Evolutionary conservation across 2,329 filamentous ascomycete genomes (phyloP), one percentile per base, ranked within the genome.

Genomic region (Lecanosticta acicola): DNA sequence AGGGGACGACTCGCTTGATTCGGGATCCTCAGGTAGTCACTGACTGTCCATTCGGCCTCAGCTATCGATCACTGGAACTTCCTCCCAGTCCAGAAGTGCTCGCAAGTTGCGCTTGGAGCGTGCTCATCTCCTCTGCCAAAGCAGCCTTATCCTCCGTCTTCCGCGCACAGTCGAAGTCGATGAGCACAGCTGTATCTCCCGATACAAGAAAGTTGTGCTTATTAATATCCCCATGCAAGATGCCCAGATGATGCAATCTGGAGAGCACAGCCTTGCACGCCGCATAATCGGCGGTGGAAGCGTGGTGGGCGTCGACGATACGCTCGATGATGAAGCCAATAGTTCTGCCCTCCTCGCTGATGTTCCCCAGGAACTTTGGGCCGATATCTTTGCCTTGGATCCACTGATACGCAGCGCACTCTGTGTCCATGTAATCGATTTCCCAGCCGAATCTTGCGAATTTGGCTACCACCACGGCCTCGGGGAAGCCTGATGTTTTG

Each of bases 391-490:
- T 51, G 34, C 59, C 62, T 3, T 62, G 44, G 16, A 71, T 66
- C 61, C 63, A 64, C 39, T 65, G 44, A 47, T 72, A 71, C 3
- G 62, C 66, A 3, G 46, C 50, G 2, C 63, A 69, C 53, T 71
- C 68, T 21, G 58, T 58, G 34, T 69, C 62, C 2, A 69, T 41
- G 32, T 61, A 61, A 19, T 56, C 49, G 17, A 70, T 64, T 51
- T 71, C 65, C 61, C 63, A 69, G 1, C 52, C 19, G 32, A 71
- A 72, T 9, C 62, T 57, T 7, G 67, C 65, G 33, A 70, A 66
- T 51, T 71, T 70, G 3, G 59, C 61, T n/a, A n/a, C n/a, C 7
- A 69, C 56, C 67, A 57, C 26, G 16, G 43, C 26, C 2, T 18
- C 18, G 8, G 34, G 2, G 37, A 50, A 46, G 3, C 18, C 21